phyloP scores from a whole-genome alignment of 1,284 basidiomycete species.

The Apiotrichum laibachii region DNA sequence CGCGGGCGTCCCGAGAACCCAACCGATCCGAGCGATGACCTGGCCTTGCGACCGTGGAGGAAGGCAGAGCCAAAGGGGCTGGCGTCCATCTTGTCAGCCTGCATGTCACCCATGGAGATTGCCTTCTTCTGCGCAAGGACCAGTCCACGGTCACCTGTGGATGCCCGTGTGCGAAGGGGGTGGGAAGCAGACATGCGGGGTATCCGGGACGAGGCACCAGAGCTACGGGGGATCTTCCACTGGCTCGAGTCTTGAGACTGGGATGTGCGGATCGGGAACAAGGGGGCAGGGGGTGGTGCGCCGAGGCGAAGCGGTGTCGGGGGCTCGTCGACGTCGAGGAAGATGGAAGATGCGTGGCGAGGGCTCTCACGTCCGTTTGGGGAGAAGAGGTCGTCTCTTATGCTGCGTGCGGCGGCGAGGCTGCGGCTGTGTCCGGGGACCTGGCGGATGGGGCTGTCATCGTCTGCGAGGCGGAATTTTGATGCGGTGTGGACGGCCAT shows the following conservation, averaged over 20 bases:
- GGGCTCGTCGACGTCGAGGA: constrained; percentile 14
- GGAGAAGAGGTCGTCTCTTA: constrained; percentile 21
- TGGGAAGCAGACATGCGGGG: constrained; percentile 34
- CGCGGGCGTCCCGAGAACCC: constrained; percentile 9
- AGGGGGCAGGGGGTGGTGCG: constrained; percentile 17
- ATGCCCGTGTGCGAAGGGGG: constrained; percentile 29
- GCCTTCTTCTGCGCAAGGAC: constrained; percentile 40
- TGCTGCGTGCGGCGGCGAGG: constrained; percentile 20
- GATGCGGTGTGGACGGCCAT: constrained; percentile 39
- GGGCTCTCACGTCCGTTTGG: constrained; percentile 12
- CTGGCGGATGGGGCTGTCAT: constrained; percentile 41
- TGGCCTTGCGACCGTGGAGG: constrained; percentile 17
- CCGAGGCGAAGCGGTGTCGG: constrained; percentile 5
- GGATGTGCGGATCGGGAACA: constrained; percentile 39
- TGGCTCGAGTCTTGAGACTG: constrained; percentile 36
- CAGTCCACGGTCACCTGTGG: constrained; percentile 18
- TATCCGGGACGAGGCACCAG: constrained; percentile 20
- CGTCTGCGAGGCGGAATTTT: constrained; percentile 39
- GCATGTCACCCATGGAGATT: constrained; percentile 42
- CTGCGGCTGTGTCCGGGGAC: constrained; percentile 45
- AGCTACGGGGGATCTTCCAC: constrained; percentile 4
- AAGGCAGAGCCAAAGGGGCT: constrained; percentile 35
- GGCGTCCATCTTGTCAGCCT: constrained; percentile 34
- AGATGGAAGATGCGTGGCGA: constrained; percentile 6
- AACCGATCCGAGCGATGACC: constrained; percentile 15